Evolutionary conservation across 352 stramenopile species (phyloP).

Genomic region (Phytophthora pinifolia): DNA sequence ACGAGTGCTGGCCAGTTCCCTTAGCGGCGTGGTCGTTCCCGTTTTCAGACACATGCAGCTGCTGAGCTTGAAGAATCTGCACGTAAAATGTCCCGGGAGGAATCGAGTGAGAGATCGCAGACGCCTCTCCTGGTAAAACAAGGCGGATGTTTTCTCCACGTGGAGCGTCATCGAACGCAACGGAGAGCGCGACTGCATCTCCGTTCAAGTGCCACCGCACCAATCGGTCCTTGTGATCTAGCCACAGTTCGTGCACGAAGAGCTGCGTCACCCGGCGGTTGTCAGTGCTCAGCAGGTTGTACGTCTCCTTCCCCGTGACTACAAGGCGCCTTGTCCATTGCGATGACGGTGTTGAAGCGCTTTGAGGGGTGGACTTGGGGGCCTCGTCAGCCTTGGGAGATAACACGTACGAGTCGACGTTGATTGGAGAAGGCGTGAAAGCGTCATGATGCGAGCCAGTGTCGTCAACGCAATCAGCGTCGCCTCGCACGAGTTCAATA

Average conservation of each 20-base stretch:
- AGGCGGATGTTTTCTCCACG: slow-evolving; percentile 79
- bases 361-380: slow-evolving; percentile 25
- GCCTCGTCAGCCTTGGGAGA: slow-evolving; percentile 31
- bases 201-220: slow-evolving; percentile 87
- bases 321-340: slow-evolving; percentile 75
- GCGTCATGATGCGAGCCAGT: slow-evolving; percentile 33
- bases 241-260: slow-evolving; percentile 85
- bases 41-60: slow-evolving; percentile 50
- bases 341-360: slow-evolving; percentile 50
- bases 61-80: slow-evolving; percentile 71
- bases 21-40: slow-evolving; percentile 18
- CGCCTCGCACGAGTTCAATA: slow-evolving; percentile 68
- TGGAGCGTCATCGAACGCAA: slow-evolving; percentile 69
- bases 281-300: slow-evolving; percentile 58
- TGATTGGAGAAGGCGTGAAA: slow-evolving; percentile 28
- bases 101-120: slow-evolving; percentile 74
- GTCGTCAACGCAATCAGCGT: slow-evolving; percentile 66
- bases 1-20: slow-evolving; percentile 7
- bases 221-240: slow-evolving; percentile 82
- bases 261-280: slow-evolving; percentile 74
- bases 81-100: slow-evolving; percentile 81
- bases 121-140: slow-evolving; percentile 73
- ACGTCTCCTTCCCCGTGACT: slow-evolving; percentile 85
- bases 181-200: slow-evolving; percentile 74
- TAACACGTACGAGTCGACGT: slow-evolving; percentile 31